Evolutionary conservation across 805 yeast genomes (phyloP).

Genomic region (Wickerhamiella galacta): DNA sequence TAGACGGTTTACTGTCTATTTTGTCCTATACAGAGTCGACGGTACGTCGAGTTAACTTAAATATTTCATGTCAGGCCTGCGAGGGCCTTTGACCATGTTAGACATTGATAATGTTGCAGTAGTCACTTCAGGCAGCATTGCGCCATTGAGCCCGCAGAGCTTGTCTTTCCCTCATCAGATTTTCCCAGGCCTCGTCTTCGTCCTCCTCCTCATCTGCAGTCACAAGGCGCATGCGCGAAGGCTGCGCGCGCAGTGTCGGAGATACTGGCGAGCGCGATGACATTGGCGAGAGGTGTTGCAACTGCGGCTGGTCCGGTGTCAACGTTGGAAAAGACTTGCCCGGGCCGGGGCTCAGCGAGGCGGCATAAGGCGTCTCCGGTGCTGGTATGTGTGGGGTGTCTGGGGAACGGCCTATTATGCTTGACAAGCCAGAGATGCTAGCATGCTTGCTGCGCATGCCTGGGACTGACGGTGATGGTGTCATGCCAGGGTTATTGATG

Average conservation of each 20-base stretch:
- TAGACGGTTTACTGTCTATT: too few species aligned
- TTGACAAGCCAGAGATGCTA: too few species aligned
- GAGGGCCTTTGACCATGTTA: too few species aligned
- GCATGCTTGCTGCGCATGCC: too few species aligned
- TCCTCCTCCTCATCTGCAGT: conserved; percentile 11
- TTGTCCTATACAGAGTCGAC: too few species aligned
- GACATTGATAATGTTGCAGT: too few species aligned
- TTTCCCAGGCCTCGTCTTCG: conserved; percentile 13
- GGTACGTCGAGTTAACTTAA: too few species aligned
- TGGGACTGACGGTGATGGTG: too few species aligned
- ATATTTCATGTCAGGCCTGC: too few species aligned
- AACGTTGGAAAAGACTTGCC: background rate
- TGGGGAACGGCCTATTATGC: too few species aligned
- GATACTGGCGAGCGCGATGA: background rate
- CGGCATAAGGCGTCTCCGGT: background rate
- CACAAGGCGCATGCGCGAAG: conserved; percentile 14
- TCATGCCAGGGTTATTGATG: conserved; percentile 1
- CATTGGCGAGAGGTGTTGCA: background rate
- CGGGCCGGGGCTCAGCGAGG: too few species aligned
- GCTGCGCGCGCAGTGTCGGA: background rate
- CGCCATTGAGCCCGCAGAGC: conserved; percentile 13
- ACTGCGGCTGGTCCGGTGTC: background rate
- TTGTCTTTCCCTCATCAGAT: conserved; percentile 12
- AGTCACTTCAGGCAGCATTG: background rate
- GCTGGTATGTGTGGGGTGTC: too few species aligned